A percentile compares a stretch with the other conserved stretches of the same genome.
phyloP scores from a whole-genome alignment of 1,284 basidiomycete species.

The Ustilago vetiveriae region DNA sequence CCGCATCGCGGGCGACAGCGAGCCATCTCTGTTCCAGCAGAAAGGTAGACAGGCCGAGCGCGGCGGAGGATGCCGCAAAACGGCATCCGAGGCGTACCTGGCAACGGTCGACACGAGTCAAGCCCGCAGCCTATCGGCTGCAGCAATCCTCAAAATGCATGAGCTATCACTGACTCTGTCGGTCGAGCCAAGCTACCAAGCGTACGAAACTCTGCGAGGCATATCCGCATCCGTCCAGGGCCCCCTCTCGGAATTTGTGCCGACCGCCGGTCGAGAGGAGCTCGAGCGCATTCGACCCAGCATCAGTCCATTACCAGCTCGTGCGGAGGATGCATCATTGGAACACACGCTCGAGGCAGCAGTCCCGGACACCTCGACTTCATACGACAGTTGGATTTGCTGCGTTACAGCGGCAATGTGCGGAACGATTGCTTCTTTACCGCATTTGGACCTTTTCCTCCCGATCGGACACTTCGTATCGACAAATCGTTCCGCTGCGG shows the following conservation, averaged over 20 bases:
- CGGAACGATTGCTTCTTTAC: slow-evolving; percentile 71
- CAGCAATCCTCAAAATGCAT: slow-evolving; percentile 18
- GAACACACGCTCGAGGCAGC: slow-evolving; percentile 3
- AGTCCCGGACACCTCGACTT: slow-evolving; percentile 51
- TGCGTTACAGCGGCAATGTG: slow-evolving; percentile 74
- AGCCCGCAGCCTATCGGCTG: slow-evolving; percentile 3
- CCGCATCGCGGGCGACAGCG: slow-evolving; percentile 10
- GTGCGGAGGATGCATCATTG: background rate
- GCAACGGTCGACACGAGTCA: slow-evolving; percentile 9
- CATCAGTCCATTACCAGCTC: slow-evolving; percentile 1
- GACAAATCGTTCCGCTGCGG: slow-evolving; percentile 73
- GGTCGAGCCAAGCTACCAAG: slow-evolving; percentile 14
- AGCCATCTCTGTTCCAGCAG: slow-evolving; percentile 6
- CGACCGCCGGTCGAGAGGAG: slow-evolving; percentile 10
- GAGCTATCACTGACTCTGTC: slow-evolving; percentile 12
- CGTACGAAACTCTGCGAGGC: slow-evolving; percentile 19
- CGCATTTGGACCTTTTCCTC: slow-evolving; percentile 73
- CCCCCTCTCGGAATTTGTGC: slow-evolving; percentile 1
- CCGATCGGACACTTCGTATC: slow-evolving; percentile 75
- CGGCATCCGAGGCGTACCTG: slow-evolving; percentile 5
- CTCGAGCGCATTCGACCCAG: slow-evolving; percentile 23
- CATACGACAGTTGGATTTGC: slow-evolving; percentile 77
- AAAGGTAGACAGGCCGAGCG: background rate
- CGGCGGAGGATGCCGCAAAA: background rate
- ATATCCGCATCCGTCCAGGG: slow-evolving; percentile 4